Evolutionary conservation across 1,284 basidiomycete species (phyloP), one percentile per base, ranked within the genome.

Genomic region (Erythrobasidium hasegawianum): DNA sequence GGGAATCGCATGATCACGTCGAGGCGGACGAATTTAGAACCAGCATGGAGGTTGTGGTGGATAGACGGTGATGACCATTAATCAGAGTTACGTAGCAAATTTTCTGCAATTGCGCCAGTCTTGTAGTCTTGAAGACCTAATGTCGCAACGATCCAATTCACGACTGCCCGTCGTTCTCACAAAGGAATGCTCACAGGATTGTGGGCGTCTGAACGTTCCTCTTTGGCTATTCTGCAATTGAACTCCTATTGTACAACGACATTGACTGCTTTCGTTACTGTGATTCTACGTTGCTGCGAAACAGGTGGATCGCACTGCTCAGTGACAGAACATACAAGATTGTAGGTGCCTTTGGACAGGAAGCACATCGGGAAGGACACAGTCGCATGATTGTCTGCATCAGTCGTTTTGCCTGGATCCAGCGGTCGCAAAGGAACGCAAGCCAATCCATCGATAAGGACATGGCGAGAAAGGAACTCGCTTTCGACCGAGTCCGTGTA

Each of bases 281-380:
- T 29, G 20, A 53, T 38, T 40, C 24, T 43, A 62, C 50, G 14
- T 5, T 47, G 43, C 14, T 47, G n/a, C 22, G 43, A 47, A 7
- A n/a, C 43, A 18, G 43, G 7, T 4, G 43, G 16, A 18, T 24
- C 43, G 16, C 2, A 27, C 27, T 47, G 38, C 64, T 78, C 78
- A 53, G 78, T 76, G 0, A 79, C 78, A 1, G 75, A 75, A 0
- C 84, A 86, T 16, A 80, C 79, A 60, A 94, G 80, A 56, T 85
- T 85, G 72, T 88, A 93, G 43, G 79, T 75, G 3, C 91, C 91
- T 53, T 81, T 79, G 7, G 88, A 83, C 20, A 94, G 81, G 77
- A 95, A 90, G 69, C 85, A 87, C 2, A 90, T 72, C 1, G 85
- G 82, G 0, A 85, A 79, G 49, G 83, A 81, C n/a, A 85, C 74